Base-by-base conservation (phyloP, 2,329 filamentous ascomycete genomes). In the Aspergillus sojae region DNA sequence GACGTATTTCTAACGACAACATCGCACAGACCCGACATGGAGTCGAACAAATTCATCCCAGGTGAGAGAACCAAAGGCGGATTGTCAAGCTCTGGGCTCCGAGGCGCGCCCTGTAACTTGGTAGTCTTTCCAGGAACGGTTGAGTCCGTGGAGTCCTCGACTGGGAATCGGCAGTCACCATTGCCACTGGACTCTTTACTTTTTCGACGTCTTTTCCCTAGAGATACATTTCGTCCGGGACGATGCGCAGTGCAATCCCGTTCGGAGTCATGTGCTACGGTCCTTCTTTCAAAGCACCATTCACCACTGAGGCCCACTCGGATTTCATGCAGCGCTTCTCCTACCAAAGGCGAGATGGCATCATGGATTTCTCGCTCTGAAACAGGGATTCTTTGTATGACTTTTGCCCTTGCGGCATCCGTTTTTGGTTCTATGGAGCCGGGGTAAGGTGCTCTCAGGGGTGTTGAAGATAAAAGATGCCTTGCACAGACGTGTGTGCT, bases 371-470 rank as follows among this genome's bases (percentile, higher is more conserved):
- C 67, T 34, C 67, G 71, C 53, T 81, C 78, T 2, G 70, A 63
- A 3, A 61, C 52, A 0, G 79, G 71, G n/a, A 78, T 79, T 19
- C 67, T 67, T 53, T 69, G 65, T 14, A 81, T 68, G 9, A 84
- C 70, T 30, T 76, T 80, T 14, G 71, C 73, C 48, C 79, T 80
- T 9, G 81, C 82, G 41, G 76, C 72, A 5, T 77, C 76, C 14
- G 78, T 77, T 68, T 84, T 88, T 11, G 86, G 85, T 68, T 85
- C 85, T 16, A 75, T 73, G 26, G 81, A 79, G 12, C 76, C 77
- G 28, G 72, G 72, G 66, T 83, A 88, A 2, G 87, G 85, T 14
- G 68, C 62, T 48, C 79, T 64, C 3, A 82, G 65, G 1, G 86
- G 80, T 10, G 68, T 23, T 16, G 75, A 79, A 9, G 86, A 88